Percentiles rank a stretch among this genome's conserved stretches.
These are phyloP conservation scores for Candida nanaspora DNA, from an alignment of 805 yeast species.

Conservation along the genomic window DNA sequence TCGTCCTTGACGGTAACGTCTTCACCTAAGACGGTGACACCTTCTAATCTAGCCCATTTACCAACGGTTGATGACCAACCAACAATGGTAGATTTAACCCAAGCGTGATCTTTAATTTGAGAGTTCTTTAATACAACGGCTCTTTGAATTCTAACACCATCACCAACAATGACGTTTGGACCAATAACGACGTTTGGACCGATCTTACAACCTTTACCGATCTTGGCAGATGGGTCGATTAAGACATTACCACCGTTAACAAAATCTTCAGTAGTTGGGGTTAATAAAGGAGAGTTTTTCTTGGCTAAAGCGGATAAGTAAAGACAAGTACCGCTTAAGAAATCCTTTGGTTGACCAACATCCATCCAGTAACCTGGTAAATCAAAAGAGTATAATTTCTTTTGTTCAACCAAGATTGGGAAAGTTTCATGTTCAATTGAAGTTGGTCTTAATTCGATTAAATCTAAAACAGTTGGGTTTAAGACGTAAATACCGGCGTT, in stretches of 20 bases:
- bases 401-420: constrained; percentile 90
- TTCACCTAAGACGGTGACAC: constrained; percentile 96
- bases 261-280: constrained; percentile 52
- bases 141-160: constrained; percentile 97
- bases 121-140: constrained; percentile 90
- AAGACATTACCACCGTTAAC: constrained; percentile 89
- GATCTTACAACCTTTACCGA: constrained; percentile 86
- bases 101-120: constrained; percentile 91
- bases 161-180: constrained; percentile 92
- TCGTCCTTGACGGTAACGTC: constrained; percentile 98
- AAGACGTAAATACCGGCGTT: constrained; percentile 98
- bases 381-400: constrained; percentile 88
- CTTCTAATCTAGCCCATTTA: constrained; percentile 98
- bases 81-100: constrained; percentile 94
- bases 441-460: constrained; percentile 97
- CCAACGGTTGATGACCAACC: constrained; percentile 99
- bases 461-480: constrained; percentile 95
- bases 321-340: constrained; percentile 89
- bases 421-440: constrained; percentile 99
- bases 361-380: constrained; percentile 99
- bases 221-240: constrained; percentile 91
- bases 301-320: constrained; percentile 83
- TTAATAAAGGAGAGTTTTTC: constrained; percentile 66
- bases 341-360: constrained; percentile 99
- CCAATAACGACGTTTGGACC: constrained; percentile 99